Conservation (phyloP, 176 grass and related monocot species). For the Poa annua region DNA sequence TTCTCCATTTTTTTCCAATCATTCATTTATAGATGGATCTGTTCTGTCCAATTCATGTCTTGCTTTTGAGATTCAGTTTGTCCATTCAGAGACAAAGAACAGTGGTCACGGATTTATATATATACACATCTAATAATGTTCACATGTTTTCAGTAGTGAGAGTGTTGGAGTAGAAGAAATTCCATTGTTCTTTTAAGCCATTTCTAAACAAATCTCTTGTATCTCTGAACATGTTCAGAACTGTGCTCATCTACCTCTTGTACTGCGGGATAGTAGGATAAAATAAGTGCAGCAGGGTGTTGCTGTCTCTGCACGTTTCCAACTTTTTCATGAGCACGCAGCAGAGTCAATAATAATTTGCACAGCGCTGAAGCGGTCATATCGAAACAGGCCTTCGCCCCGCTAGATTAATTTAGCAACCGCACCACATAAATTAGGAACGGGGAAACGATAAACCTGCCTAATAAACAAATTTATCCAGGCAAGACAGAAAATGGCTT, state of each 20-base stretch:
- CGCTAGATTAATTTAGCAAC: too few relatives aligned
- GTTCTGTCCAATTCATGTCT: background rate
- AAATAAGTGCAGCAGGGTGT: background rate
- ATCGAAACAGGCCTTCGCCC: too few relatives aligned
- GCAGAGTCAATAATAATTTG: constrained; percentile 10
- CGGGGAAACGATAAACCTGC: background rate
- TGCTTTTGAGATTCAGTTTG: constrained; percentile 3
- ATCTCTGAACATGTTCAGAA: background rate
- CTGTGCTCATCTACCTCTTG: background rate
- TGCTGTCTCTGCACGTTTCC: constrained; percentile 31
- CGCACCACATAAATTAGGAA: too few relatives aligned
- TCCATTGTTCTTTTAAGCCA: background rate
- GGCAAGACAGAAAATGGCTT: constrained; percentile 10
- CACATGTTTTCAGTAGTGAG: background rate
- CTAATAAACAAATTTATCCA: background rate
- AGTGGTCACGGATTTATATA: constrained; percentile 7
- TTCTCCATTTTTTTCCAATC: background rate
- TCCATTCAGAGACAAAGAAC: constrained; percentile 20
- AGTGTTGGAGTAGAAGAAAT: too few relatives aligned
- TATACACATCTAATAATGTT: constrained; percentile 28
- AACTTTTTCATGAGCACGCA: constrained; percentile 16
- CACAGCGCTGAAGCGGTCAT: background rate
- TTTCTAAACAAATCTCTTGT: constrained; percentile 1
- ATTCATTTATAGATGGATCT: constrained; percentile 31
- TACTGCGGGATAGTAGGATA: constrained; percentile 12